A percentile compares a stretch with the other conserved stretches of the same genome.
Evolutionary conservation across 495 filamentous ascomycete species (phyloP).

Genomic region (Annulohypoxylon maeteangense): DNA sequence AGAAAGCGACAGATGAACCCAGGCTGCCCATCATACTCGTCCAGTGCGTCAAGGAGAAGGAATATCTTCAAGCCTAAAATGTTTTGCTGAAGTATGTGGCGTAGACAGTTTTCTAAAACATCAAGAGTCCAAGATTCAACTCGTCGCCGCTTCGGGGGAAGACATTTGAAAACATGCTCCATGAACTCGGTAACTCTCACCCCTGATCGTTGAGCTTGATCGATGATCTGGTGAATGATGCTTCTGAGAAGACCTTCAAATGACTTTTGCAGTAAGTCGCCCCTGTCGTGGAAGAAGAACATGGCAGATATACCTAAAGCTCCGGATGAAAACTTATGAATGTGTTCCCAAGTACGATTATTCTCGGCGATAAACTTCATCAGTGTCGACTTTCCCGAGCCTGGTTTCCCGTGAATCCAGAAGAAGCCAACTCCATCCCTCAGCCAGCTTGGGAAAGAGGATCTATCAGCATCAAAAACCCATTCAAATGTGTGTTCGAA

Average conservation of each 20-base stretch:
- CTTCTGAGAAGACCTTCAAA: conserved; percentile 38
- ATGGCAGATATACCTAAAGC: background rate
- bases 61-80: conserved; percentile 16
- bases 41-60: conserved; percentile 27
- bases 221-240: conserved; percentile 18
- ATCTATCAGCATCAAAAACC: conserved; percentile 19
- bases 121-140: conserved; percentile 2
- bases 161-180: background rate
- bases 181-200: conserved; percentile 4
- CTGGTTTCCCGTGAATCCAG: conserved; percentile 43
- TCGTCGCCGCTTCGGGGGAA: background rate
- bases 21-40: conserved; percentile 32
- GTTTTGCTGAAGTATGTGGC: conserved; percentile 11
- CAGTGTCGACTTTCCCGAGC: conserved; percentile 39
- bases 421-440: conserved; percentile 23
- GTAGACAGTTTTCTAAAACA: conserved; percentile 3
- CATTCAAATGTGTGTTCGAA: conserved; percentile 30
- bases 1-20: conserved; percentile 24
- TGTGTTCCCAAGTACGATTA: conserved; percentile 24
- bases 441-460: conserved; percentile 25
- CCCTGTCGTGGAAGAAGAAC: conserved; percentile 35
- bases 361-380: conserved; percentile 43
- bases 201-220: background rate
- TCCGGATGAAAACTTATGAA: conserved; percentile 18
- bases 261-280: conserved; percentile 26